Conservation (phyloP, 768 basidiomycete species). For the Lentinus tigrinus region DNA sequence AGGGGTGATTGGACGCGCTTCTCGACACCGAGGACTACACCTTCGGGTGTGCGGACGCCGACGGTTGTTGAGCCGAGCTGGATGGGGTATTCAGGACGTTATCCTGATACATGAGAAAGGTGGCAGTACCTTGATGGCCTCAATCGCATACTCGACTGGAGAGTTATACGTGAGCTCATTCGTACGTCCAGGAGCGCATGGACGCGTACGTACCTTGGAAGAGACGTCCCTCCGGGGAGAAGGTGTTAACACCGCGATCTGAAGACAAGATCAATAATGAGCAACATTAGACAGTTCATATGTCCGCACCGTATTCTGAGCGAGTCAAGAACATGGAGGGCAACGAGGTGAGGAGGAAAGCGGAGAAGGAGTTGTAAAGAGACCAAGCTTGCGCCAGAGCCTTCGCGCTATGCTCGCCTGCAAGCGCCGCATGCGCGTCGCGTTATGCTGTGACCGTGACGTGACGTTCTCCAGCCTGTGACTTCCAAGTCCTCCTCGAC, state of each 20-base stretch:
- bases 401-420: not conserved
- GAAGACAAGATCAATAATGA: not conserved
- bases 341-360: not conserved
- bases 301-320: slow-evolving; percentile 80
- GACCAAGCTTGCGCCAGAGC: slow-evolving; percentile 15
- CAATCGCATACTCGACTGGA: slow-evolving; percentile 98
- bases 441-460: slow-evolving; percentile 16
- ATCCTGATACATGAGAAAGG: not conserved
- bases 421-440: slow-evolving; percentile 24
- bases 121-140: slow-evolving; percentile 85
- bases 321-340: slow-evolving; percentile 86
- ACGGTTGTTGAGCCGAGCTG: slow-evolving; percentile 98
- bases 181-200: slow-evolving; percentile 3
- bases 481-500: too few species aligned
- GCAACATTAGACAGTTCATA: not conserved
- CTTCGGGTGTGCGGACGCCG: slow-evolving; percentile 87
- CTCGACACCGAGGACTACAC: slow-evolving; percentile 93
- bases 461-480: not conserved
- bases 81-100: not conserved
- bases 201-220: slow-evolving; percentile 78
- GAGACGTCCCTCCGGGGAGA: slow-evolving; percentile 96
- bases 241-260: slow-evolving; percentile 99
- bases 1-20: slow-evolving; percentile 98
- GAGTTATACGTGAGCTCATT: not conserved
- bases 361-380: not conserved